Evolutionary conservation across 176 grass and related monocot genomes (phyloP).

Genomic region (Pharus latifolius): DNA sequence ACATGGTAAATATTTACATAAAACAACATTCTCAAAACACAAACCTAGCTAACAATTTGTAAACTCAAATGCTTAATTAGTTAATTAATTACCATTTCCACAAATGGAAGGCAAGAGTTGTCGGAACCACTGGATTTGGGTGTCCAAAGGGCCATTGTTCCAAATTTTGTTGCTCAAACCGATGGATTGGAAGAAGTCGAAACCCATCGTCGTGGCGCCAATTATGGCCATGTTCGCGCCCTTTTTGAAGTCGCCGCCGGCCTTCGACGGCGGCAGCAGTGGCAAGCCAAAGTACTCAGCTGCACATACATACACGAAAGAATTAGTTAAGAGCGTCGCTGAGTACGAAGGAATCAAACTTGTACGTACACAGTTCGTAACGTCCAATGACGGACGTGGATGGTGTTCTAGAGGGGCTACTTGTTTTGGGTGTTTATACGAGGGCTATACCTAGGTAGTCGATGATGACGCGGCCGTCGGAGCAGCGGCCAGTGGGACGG

Average conservation of each 20-base stretch:
- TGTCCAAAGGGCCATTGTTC: constrained; percentile 50
- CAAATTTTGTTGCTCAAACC: constrained; percentile 46
- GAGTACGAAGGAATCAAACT: too few relatives aligned
- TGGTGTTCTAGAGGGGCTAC: too few relatives aligned
- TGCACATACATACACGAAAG: neutral
- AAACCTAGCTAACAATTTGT: neutral
- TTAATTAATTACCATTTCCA: constrained; percentile 12
- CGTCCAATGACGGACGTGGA: neutral
- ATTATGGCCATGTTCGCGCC: constrained; percentile 74
- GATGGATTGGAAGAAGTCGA: constrained; percentile 37
- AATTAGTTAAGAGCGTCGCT: too few relatives aligned
- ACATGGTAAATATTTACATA: too few relatives aligned
- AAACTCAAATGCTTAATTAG: neutral
- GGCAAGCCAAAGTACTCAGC: constrained; percentile 52
- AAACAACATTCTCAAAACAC: neutral
- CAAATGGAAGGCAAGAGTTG: constrained; percentile 43
- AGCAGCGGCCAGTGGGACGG: constrained; percentile 66
- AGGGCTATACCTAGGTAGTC: constrained; percentile 78
- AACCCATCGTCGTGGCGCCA: constrained; percentile 42
- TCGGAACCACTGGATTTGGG: constrained; percentile 61
- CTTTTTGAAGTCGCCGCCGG: constrained; percentile 38
- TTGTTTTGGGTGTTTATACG: too few relatives aligned
- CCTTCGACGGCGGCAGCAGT: constrained; percentile 37
- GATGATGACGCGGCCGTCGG: constrained; percentile 63
- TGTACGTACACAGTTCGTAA: neutral